Conservation (phyloP, 176 grass and related monocot genomes). For the Elymus sibiricus region DNA sequence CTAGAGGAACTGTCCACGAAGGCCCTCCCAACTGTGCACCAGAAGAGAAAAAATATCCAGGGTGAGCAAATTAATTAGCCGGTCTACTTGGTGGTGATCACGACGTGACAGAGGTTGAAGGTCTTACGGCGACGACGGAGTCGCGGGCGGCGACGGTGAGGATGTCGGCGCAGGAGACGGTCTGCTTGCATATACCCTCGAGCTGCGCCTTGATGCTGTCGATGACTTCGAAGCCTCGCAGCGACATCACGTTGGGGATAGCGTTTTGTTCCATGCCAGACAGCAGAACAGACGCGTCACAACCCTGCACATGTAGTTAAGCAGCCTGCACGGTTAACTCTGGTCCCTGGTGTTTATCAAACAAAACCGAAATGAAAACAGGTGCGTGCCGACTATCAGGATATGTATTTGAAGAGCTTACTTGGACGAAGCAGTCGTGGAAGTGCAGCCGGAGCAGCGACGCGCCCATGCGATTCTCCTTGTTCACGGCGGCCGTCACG, state of each 20-base stretch:
- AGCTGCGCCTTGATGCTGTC: slow-evolving; percentile 65
- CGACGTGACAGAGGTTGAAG: background rate
- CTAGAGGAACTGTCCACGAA: slow-evolving; percentile 40
- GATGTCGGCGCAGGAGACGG: slow-evolving; percentile 78
- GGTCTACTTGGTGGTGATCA: background rate
- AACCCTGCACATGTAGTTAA: slow-evolving; percentile 32
- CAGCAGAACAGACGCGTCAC: slow-evolving; percentile 65
- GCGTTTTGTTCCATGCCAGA: slow-evolving; percentile 59
- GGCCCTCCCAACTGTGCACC: slow-evolving; percentile 51
- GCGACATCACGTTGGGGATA: slow-evolving; percentile 24
- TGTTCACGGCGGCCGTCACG: slow-evolving; percentile 52
- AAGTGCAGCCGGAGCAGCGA: slow-evolving; percentile 79
- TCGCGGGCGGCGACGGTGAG: slow-evolving; percentile 54
- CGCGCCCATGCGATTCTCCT: slow-evolving; percentile 62
- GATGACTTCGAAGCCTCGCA: slow-evolving; percentile 54
- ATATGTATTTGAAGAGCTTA: slow-evolving; percentile 1
- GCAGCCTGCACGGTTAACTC: no score
- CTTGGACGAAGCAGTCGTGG: slow-evolving; percentile 91
- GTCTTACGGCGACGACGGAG: slow-evolving; percentile 51
- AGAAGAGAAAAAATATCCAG: background rate
- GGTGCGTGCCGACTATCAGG: background rate
- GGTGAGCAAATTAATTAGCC: background rate
- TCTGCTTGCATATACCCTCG: slow-evolving; percentile 44
- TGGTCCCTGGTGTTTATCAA: background rate
- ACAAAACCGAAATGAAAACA: background rate